Percentiles rank a stretch among this genome's conserved stretches.
Conservation (phyloP, 352 stramenopile species). For the Thraustochytrium striatum region DNA sequence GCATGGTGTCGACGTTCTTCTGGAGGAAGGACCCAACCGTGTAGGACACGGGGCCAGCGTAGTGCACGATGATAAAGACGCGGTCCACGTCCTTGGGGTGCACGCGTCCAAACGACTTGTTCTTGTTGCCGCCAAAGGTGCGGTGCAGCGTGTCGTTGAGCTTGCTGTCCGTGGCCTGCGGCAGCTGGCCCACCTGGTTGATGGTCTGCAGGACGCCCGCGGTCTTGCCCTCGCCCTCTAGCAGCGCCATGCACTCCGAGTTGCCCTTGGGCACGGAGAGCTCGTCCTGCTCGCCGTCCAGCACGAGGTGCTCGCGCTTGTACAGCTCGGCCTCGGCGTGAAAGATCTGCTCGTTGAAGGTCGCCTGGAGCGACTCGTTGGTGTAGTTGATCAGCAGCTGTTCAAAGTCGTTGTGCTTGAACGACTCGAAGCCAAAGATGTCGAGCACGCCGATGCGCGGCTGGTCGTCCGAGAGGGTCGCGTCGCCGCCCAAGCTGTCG, state of each 20-base stretch:
- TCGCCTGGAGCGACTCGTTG: constrained; percentile 76
- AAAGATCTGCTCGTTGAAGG: constrained; percentile 82
- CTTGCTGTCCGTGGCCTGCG: constrained; percentile 72
- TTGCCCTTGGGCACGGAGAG: constrained; percentile 55
- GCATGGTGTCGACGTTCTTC: constrained; percentile 83
- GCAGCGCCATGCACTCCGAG: constrained; percentile 74
- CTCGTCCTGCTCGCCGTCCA: constrained; percentile 55
- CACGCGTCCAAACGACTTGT: constrained; percentile 60
- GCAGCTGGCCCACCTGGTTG: constrained; percentile 72
- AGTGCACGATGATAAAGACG: constrained; percentile 80
- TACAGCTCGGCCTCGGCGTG: constrained; percentile 77
- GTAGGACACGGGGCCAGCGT: constrained; percentile 76
- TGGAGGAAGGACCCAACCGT: constrained; percentile 78
- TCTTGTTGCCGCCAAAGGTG: constrained; percentile 63
- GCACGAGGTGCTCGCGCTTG: constrained; percentile 67
- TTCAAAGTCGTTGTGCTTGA: constrained; percentile 81
- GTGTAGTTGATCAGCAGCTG: constrained; percentile 82
- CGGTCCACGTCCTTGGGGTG: constrained; percentile 45
- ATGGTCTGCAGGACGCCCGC: constrained; percentile 65
- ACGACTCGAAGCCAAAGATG: constrained; percentile 78
- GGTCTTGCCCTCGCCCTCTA: constrained; percentile 55
- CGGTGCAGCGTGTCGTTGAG: constrained; percentile 75
- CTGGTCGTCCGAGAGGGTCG: neutral
- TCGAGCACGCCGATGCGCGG: constrained; percentile 80
- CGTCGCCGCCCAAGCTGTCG: neutral